A percentile compares a stretch with the other conserved stretches of the same genome.
phyloP scores from a whole-genome alignment of 768 basidiomycete genomes.

The Tremella yokohamensis region DNA sequence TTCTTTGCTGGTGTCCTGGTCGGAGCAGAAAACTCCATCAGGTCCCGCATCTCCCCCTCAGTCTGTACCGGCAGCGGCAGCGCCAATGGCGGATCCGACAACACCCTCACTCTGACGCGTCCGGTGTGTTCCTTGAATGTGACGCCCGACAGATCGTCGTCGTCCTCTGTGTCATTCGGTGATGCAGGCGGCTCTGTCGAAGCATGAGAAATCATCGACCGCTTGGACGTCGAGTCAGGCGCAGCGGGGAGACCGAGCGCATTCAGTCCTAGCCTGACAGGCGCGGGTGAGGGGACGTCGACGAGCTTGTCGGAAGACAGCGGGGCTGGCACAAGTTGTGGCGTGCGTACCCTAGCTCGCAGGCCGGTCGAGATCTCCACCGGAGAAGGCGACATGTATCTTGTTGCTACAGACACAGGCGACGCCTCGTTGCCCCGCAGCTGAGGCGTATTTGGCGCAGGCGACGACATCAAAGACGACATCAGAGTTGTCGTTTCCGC shows the following conservation, averaged over 20 bases:
- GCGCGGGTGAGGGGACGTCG: too few relatives aligned
- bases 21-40: constrained; percentile 23
- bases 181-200: neutral
- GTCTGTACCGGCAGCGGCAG: neutral
- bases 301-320: too few relatives aligned
- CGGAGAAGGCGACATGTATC: neutral
- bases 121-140: constrained; percentile 7
- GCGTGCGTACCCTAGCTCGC: too few relatives aligned
- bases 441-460: neutral
- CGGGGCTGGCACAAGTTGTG: too few relatives aligned
- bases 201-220: neutral
- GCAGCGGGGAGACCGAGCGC: neutral
- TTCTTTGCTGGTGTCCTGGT: constrained; percentile 8
- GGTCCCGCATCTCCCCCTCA: constrained; percentile 8
- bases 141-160: constrained; percentile 3
- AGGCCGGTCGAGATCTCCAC: neutral
- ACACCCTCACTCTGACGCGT: neutral
- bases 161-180: neutral
- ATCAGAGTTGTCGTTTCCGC: neutral
- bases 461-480: neutral
- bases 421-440: neutral
- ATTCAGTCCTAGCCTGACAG: neutral
- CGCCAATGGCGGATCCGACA: neutral
- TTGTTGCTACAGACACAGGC: neutral
- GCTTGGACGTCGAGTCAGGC: neutral